Conservation (phyloP, 2,329 filamentous ascomycete genomes). For the Paecilomyces dactylethromorphus region DNA sequence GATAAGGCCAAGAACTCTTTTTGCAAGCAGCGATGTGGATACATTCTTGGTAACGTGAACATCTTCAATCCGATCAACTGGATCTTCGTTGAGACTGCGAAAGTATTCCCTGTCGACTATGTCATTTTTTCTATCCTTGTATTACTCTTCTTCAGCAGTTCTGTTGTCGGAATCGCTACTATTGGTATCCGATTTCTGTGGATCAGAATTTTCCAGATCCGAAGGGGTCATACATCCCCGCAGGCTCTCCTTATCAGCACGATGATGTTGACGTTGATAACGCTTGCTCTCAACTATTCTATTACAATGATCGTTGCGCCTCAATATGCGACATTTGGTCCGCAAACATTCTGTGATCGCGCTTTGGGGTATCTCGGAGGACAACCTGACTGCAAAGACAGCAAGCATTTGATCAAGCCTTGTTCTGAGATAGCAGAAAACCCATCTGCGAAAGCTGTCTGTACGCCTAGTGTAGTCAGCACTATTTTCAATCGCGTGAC, state of each 20-base stretch:
- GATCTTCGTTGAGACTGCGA: conserved; percentile 73
- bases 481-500: conserved; percentile 90
- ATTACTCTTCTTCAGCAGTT: conserved; percentile 80
- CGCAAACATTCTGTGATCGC: conserved; percentile 86
- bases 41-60: conserved; percentile 80
- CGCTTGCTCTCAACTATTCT: conserved; percentile 86
- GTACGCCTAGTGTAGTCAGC: conserved; percentile 84
- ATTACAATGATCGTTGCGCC: conserved; percentile 91
- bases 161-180: conserved; percentile 75
- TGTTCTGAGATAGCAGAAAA: conserved; percentile 74
- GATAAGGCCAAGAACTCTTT: conserved; percentile 95
- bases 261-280: conserved; percentile 82
- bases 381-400: conserved; percentile 66
- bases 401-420: conserved; percentile 62
- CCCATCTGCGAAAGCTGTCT: conserved; percentile 68
- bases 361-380: conserved; percentile 55
- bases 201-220: conserved; percentile 87
- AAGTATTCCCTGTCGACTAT: conserved; percentile 87
- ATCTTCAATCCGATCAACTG: conserved; percentile 95
- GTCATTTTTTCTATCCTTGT: conserved; percentile 78
- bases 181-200: conserved; percentile 95
- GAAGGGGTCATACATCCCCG: conserved; percentile 79
- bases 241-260: conserved; percentile 89
- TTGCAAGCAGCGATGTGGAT: conserved; percentile 85
- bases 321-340: conserved; percentile 89